Evolutionary conservation across 352 stramenopile genomes (phyloP).

Genomic region (Phytophthora podocarpi): DNA sequence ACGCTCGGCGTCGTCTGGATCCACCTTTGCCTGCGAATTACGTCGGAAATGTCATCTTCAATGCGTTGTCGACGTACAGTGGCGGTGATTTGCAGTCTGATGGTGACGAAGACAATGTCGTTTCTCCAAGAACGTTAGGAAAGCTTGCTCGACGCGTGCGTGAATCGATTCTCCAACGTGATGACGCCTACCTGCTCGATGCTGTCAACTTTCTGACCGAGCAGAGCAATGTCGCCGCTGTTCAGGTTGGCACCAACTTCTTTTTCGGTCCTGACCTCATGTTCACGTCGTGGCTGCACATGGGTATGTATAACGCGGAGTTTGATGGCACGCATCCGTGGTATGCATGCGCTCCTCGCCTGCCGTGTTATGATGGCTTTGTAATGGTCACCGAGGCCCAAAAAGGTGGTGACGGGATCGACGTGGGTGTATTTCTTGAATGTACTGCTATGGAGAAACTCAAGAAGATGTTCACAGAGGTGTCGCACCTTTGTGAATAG

Average conservation of each 20-base stretch:
- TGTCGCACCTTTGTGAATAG: conserved; percentile 18
- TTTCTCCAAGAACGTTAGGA: conserved; percentile 19
- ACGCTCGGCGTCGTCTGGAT: conserved; percentile 47
- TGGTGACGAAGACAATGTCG: neutral
- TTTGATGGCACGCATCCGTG: conserved; percentile 45
- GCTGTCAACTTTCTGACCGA: conserved; percentile 53
- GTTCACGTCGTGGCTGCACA: conserved; percentile 63
- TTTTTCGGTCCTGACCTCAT: conserved; percentile 58
- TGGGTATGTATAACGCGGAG: conserved; percentile 68
- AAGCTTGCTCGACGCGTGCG: conserved; percentile 45
- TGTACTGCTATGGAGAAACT: conserved; percentile 42
- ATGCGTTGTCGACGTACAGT: conserved; percentile 45
- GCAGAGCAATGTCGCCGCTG: conserved; percentile 35
- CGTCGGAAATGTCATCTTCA: conserved; percentile 62
- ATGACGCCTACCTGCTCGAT: conserved; percentile 51
- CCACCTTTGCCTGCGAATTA: conserved; percentile 52
- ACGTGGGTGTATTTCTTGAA: conserved; percentile 55
- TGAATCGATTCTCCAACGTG: conserved; percentile 43
- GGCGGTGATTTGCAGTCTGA: conserved; percentile 8
- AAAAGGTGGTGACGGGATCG: conserved; percentile 37
- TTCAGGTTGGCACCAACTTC: conserved; percentile 51
- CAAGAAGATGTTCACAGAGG: conserved; percentile 29
- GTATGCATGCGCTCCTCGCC: conserved; percentile 40
- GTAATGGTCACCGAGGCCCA: conserved; percentile 54
- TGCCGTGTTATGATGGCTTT: conserved; percentile 51